Conservation (phyloP, 23 red algal genomes). For the Gracilaria caudata region DNA sequence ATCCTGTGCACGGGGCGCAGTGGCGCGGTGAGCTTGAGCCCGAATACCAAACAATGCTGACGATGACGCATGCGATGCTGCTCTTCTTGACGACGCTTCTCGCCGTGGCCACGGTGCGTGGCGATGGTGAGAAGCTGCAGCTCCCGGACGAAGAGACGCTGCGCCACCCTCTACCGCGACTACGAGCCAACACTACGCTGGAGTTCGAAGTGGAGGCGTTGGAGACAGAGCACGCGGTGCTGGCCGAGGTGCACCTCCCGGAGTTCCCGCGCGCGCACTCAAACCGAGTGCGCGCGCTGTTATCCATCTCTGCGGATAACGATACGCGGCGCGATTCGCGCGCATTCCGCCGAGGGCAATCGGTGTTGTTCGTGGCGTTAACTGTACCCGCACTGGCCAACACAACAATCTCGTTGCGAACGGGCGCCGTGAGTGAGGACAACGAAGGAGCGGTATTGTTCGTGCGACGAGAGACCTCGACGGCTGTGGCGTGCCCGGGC, state of each 20-base stretch:
- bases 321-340: not conserved
- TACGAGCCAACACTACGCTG: not conserved
- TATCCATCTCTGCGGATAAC: not conserved
- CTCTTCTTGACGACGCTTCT: not conserved
- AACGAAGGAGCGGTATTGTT: not conserved
- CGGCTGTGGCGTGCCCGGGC: not conserved
- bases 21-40: not conserved
- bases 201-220: not conserved
- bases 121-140: not conserved
- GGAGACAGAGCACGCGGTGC: not conserved
- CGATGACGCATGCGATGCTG: conserved; percentile 1
- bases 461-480: not conserved
- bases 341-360: conserved; percentile 2
- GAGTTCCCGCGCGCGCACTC: conserved; percentile 22
- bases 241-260: conserved; percentile 9
- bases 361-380: conserved; percentile 10
- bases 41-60: not conserved
- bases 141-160: not conserved
- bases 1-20: not conserved
- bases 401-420: not conserved
- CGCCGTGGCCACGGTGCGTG: not conserved
- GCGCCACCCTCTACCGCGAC: not conserved
- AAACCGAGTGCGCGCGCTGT: conserved; percentile 1
- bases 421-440: not conserved
- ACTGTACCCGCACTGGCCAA: not conserved